phyloP scores from a whole-genome alignment of 2,329 filamentous ascomycete genomes.

The Hymenoscyphus scutula region DNA sequence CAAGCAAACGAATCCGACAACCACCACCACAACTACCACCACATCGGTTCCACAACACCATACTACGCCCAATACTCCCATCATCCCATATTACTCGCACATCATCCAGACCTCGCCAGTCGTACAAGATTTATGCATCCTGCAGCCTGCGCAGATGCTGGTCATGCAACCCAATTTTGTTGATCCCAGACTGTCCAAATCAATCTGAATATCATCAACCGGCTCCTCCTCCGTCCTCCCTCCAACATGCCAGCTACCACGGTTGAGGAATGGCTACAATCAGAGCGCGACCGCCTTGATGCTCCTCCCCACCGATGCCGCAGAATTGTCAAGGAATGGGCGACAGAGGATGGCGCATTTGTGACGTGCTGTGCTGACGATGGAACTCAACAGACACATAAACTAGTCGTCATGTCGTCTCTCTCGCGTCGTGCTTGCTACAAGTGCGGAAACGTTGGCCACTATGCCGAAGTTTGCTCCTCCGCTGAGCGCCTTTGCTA shows the following conservation, averaged over 20 bases:
- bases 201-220: constrained; percentile 21
- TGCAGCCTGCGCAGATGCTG: constrained; percentile 35
- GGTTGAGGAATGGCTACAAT: constrained; percentile 36
- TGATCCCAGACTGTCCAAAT: constrained; percentile 24
- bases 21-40: neutral
- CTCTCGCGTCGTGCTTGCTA: constrained; percentile 76
- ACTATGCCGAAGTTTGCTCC: constrained; percentile 88
- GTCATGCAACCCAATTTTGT: constrained; percentile 32
- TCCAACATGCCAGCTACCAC: constrained; percentile 34
- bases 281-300: constrained; percentile 27
- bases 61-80: constrained; percentile 4
- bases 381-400: constrained; percentile 36
- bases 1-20: neutral
- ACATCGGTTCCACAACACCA: constrained; percentile 8
- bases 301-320: constrained; percentile 37
- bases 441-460: constrained; percentile 76
- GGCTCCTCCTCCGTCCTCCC: constrained; percentile 15
- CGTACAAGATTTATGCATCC: constrained; percentile 35
- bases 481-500: constrained; percentile 98
- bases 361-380: constrained; percentile 40
- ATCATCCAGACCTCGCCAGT: constrained; percentile 19
- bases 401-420: constrained; percentile 62
- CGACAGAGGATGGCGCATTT: constrained; percentile 35
- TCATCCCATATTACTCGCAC: constrained; percentile 12
- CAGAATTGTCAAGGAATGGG: constrained; percentile 35